Conservation (phyloP, 1,284 basidiomycete genomes). For the Sanguinoderma infundibulare region DNA sequence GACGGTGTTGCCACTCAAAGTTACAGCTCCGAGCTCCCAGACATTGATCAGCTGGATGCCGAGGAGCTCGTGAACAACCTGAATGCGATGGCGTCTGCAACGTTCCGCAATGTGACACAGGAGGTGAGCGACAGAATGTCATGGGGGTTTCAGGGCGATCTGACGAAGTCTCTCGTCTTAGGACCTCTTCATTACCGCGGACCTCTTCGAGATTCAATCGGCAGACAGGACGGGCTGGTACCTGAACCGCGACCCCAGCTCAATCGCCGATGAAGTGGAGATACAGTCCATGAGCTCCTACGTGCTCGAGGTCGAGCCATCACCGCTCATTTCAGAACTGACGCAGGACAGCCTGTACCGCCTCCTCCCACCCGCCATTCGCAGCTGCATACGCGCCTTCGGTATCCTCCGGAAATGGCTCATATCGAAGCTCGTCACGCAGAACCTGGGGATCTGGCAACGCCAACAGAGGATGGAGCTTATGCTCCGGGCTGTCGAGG, state of each 20-base stretch:
- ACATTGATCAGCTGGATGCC: conserved; percentile 67
- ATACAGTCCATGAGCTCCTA: conserved; percentile 78
- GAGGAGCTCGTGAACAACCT: conserved; percentile 75
- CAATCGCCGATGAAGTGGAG: conserved; percentile 63
- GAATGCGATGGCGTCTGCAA: conserved; percentile 74
- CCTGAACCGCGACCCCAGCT: conserved; percentile 53
- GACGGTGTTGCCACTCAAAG: conserved; percentile 37
- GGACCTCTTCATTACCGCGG: conserved; percentile 77
- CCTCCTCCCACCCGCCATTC: conserved; percentile 70
- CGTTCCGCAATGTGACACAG: conserved; percentile 73
- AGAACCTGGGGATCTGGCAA: conserved; percentile 58
- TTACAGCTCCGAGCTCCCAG: conserved; percentile 61
- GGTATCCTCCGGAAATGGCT: conserved; percentile 78
- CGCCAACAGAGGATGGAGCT: conserved; percentile 77
- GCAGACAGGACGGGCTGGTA: conserved; percentile 82
- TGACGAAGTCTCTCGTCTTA: conserved; percentile 16
- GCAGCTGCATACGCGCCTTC: conserved; percentile 76
- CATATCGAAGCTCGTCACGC: conserved; percentile 66
- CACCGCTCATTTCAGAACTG: conserved; percentile 69
- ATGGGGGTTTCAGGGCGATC: background rate
- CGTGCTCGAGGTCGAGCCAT: conserved; percentile 71
- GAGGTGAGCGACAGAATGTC: conserved; percentile 50
- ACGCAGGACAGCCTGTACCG: conserved; percentile 72
- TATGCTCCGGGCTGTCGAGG: conserved; percentile 69
- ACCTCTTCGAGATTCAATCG: conserved; percentile 79